Evolutionary conservation across 2,329 filamentous ascomycete genomes (phyloP), one percentile per base, ranked within the genome.

Genomic region (Fusarium irregulare): DNA sequence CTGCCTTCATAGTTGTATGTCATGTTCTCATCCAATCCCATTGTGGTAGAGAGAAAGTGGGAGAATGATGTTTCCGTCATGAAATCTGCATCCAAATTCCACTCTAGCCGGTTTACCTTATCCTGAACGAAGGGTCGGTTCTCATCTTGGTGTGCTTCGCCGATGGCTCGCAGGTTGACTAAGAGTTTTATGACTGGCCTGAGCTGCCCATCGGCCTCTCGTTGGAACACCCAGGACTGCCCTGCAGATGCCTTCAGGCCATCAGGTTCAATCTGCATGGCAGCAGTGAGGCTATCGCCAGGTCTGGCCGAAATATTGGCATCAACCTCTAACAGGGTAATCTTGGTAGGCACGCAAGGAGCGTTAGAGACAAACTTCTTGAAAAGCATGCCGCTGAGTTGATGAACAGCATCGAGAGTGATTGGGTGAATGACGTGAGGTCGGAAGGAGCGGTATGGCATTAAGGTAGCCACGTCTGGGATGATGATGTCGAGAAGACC

Each of bases 321-420:
- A 30, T 60, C 50, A 3, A 60, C 18, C n/a, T 60, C 56, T 6
- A 60, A 2, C 1, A 56, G 30, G 1, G 30, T 27, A 25, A 60
- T 56, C 20, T 60, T 60, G 16, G 50, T 60, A 4, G 56, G 56
- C 2, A 60, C 56, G 4, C 56, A 60, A 20, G 56, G 56, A n/a
- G 56, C 56, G 18, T 60, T 60, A 13, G 56, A 60, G 14, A 60
- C 50, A 23, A 56, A 60, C 10, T 60, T 60, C 50, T 60, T 60
- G 23, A 60, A 60, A 1, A 60, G 50, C 20, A 60, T 46, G 1
- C 56, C 56, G 5, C 50, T 46, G 4, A 60, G 56, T 25, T 60
- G 56, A 7, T 60, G 56, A 20, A 60, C 50, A 56, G 56, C 56
- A 4, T 60, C 56, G 0, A 60, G 50, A 1, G 50, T 60, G 12